Conservation (phyloP, 2,329 filamentous ascomycete species). For the Cordyceps fumosorosea region DNA sequence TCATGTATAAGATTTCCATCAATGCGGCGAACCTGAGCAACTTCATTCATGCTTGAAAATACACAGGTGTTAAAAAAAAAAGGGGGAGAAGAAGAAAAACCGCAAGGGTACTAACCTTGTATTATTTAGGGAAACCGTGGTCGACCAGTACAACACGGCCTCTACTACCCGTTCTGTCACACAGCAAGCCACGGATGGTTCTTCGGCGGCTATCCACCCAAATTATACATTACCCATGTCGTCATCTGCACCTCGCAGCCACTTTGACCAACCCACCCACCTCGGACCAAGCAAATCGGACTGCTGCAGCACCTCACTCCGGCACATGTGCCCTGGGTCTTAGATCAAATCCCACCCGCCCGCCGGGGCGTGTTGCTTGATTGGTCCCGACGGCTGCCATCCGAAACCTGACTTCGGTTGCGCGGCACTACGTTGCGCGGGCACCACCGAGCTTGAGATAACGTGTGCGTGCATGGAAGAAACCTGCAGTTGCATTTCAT, state of each 20-base stretch:
- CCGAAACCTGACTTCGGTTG: not conserved
- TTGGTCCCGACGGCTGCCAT: too few species aligned
- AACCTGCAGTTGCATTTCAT: not conserved
- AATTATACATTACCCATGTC: not conserved
- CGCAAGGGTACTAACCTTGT: too few species aligned
- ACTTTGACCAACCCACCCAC: not conserved
- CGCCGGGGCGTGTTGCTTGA: too few species aligned
- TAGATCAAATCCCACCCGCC: not conserved
- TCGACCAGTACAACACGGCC: not conserved
- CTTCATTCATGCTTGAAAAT: too few species aligned
- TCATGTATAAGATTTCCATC: too few species aligned
- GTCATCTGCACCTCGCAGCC: not conserved
- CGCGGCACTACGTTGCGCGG: not conserved
- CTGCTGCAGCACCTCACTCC: not conserved
- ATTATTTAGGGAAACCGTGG: too few species aligned
- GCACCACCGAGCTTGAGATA: not conserved
- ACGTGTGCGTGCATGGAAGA: not conserved
- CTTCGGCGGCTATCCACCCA: not conserved
- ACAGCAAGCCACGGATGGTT: constrained; percentile 1
- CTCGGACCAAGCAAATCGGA: too few species aligned
- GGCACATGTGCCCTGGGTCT: not conserved
- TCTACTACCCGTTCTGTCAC: not conserved
- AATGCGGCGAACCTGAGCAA: too few species aligned
- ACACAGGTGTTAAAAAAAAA: too few species aligned
- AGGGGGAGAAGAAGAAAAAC: too few species aligned